phyloP scores from a whole-genome alignment of 2,329 filamentous ascomycete species.

The Aspergillus piperis region DNA sequence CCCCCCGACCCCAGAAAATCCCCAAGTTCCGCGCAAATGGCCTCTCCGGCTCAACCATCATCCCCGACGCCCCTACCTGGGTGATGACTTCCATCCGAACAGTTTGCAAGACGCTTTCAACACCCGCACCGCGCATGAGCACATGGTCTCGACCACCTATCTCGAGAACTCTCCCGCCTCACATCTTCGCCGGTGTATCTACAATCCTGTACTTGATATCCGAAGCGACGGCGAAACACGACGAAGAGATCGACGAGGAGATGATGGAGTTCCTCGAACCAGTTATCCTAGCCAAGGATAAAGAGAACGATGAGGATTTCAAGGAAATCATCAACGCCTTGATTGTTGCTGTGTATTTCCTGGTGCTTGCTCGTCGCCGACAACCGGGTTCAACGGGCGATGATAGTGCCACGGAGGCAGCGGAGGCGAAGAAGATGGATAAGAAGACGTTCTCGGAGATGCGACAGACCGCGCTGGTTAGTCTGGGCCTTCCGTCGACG shows the following conservation, averaged over 20 bases:
- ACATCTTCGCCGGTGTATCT: slow-evolving; percentile 72
- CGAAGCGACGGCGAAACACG: slow-evolving; percentile 48
- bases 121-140: slow-evolving; percentile 46
- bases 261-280: slow-evolving; percentile 37
- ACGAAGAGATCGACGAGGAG: slow-evolving; percentile 49
- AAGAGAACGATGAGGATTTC: slow-evolving; percentile 50
- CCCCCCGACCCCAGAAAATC: slow-evolving; percentile 24
- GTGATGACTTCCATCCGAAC: slow-evolving; percentile 67
- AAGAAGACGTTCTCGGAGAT: slow-evolving; percentile 46
- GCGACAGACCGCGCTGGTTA: slow-evolving; percentile 40
- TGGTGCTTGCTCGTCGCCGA: slow-evolving; percentile 54
- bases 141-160: slow-evolving; percentile 41
- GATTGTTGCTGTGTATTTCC: slow-evolving; percentile 47
- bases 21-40: slow-evolving; percentile 20
- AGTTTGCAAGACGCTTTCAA: slow-evolving; percentile 64
- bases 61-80: slow-evolving; percentile 61
- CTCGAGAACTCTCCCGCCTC: slow-evolving; percentile 61
- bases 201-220: slow-evolving; percentile 54
- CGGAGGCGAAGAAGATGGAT: slow-evolving; percentile 37
- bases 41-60: slow-evolving; percentile 28
- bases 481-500: slow-evolving; percentile 43
- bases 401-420: slow-evolving; percentile 6
- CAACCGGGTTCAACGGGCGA: slow-evolving; percentile 19
- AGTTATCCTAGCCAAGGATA: slow-evolving; percentile 45
- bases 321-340: slow-evolving; percentile 42